Evolutionary conservation across 2,329 filamentous ascomycete species (phyloP).

Genomic region (Aspergillus sp.): DNA sequence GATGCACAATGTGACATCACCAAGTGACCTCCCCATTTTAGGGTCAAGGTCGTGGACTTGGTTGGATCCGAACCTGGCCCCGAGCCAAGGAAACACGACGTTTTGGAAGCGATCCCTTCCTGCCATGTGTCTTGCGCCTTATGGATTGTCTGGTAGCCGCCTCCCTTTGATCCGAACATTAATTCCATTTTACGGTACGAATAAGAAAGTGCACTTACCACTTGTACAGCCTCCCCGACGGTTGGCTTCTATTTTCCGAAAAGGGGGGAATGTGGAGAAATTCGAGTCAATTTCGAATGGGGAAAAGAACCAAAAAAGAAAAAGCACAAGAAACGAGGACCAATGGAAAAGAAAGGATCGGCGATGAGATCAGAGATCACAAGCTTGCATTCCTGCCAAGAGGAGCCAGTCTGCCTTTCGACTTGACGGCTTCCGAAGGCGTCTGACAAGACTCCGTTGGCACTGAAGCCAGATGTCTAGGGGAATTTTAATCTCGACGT

Average conservation of each 20-base stretch:
- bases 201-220: not conserved
- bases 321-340: not conserved
- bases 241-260: not conserved
- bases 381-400: not conserved
- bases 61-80: not conserved
- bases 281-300: not conserved
- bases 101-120: not conserved
- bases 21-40: not conserved
- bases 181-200: not conserved
- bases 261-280: not conserved
- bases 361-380: not conserved
- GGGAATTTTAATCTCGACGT: not conserved
- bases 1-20: constrained; percentile 1
- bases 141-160: not conserved
- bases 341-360: not conserved
- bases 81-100: not conserved
- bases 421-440: constrained; percentile 5
- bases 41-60: not conserved
- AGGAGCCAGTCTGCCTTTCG: not conserved
- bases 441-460: not conserved
- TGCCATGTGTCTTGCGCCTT: constrained; percentile 4
- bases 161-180: not conserved
- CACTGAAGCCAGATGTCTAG: not conserved
- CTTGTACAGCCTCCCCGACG: not conserved
- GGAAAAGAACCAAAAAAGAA: not conserved